Conservation (phyloP, 2,329 filamentous ascomycete genomes). For the Coccinonectria pachysandricola region DNA sequence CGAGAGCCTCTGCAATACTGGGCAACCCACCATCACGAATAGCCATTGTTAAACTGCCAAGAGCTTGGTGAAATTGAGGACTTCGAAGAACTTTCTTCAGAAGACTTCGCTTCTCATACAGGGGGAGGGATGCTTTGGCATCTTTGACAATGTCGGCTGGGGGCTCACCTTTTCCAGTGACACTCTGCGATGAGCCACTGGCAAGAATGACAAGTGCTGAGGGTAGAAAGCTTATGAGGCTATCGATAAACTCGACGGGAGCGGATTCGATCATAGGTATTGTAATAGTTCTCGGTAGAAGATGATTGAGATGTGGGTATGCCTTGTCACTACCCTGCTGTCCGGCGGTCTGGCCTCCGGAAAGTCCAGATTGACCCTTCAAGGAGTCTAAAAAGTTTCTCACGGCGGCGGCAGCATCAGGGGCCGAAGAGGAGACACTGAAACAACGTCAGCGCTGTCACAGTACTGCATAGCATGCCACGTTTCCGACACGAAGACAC, state of each 20-base stretch:
- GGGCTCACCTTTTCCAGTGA: constrained; percentile 52
- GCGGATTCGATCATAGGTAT: constrained; percentile 62
- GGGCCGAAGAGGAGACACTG: constrained; percentile 49
- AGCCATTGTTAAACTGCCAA: constrained; percentile 77
- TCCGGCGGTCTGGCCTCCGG: constrained; percentile 27
- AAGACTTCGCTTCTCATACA: constrained; percentile 69
- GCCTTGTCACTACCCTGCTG: constrained; percentile 39
- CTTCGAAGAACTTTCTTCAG: constrained; percentile 75
- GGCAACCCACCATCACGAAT: constrained; percentile 84
- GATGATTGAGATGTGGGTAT: constrained; percentile 77
- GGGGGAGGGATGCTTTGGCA: constrained; percentile 61
- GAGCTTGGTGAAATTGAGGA: constrained; percentile 82
- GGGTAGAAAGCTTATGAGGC: constrained; percentile 68
- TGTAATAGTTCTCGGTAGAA: constrained; percentile 69
- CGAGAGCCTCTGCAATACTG: constrained; percentile 77
- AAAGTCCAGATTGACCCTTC: constrained; percentile 40
- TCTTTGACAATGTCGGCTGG: constrained; percentile 58
- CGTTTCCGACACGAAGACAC: constrained; percentile 14
- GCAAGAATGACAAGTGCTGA: constrained; percentile 67
- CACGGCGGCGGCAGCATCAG: constrained; percentile 68
- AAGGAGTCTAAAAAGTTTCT: constrained; percentile 84
- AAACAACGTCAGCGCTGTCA: constrained; percentile 33
- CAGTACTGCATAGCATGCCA: constrained; percentile 10
- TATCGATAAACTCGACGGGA: constrained; percentile 58
- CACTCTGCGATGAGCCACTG: constrained; percentile 49